A percentile compares a stretch with the other conserved stretches of the same genome.
phyloP scores from a whole-genome alignment of 108 stramenopile species.

The Craspedostauros australis region DNA sequence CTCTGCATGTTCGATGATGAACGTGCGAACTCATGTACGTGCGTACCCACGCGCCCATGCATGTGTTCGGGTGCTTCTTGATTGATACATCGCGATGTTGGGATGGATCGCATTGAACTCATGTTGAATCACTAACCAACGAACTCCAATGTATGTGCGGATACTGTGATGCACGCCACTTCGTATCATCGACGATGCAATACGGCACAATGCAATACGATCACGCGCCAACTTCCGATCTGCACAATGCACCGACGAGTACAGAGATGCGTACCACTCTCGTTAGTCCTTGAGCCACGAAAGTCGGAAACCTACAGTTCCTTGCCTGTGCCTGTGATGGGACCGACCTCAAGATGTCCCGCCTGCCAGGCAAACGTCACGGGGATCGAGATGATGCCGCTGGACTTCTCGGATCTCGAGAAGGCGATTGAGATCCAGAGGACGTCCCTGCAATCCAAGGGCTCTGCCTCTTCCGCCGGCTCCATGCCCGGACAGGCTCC shows the following conservation, averaged over 20 bases:
- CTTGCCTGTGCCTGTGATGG: conserved; percentile 12
- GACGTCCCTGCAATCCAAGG: not conserved
- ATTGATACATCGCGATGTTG: too few relatives aligned
- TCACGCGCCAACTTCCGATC: not conserved
- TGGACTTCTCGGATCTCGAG: conserved; percentile 34
- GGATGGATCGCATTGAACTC: not conserved
- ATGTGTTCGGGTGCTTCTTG: too few relatives aligned
- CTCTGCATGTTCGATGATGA: too few relatives aligned
- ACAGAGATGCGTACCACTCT: conserved; percentile 40
- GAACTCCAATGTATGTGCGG: not conserved
- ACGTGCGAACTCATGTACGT: too few relatives aligned
- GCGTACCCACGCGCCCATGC: too few relatives aligned
- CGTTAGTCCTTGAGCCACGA: conserved; percentile 23
- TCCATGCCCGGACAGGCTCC: not conserved
- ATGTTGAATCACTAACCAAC: not conserved
- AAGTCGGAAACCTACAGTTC: conserved; percentile 13
- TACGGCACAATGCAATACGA: too few relatives aligned
- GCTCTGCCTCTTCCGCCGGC: conserved; percentile 8
- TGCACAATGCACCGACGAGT: not conserved
- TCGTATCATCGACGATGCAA: too few relatives aligned
- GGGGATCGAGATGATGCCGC: conserved; percentile 31
- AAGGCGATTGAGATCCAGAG: conserved; percentile 29
- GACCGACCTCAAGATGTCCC: conserved; percentile 18
- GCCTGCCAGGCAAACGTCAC: conserved; percentile 26
- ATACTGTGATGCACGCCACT: too few relatives aligned